Conservation (phyloP, 2,329 filamentous ascomycete genomes). For the Exserohilum rostratum region DNA sequence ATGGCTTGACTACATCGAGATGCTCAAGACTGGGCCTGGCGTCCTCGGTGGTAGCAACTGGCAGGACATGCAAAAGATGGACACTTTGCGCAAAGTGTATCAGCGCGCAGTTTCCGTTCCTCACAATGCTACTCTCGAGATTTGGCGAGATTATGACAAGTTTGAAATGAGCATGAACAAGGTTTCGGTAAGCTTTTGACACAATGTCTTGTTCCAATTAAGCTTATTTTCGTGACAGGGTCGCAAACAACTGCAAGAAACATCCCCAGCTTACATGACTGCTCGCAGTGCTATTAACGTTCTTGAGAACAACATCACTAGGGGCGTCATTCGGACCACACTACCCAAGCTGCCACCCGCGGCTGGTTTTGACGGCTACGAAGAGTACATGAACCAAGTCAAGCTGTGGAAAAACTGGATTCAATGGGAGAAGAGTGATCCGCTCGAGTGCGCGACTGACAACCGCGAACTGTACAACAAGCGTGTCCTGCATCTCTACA, state of each 20-base stretch:
- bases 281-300: constrained; percentile 89
- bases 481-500: constrained; percentile 87
- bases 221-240: constrained; percentile 62
- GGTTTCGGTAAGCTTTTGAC: constrained; percentile 69
- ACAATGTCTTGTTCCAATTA: background rate
- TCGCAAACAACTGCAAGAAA: constrained; percentile 92
- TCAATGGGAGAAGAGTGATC: constrained; percentile 92
- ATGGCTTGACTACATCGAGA: constrained; percentile 95
- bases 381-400: constrained; percentile 83
- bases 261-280: constrained; percentile 93
- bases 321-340: constrained; percentile 75
- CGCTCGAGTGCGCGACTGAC: constrained; percentile 82
- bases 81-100: constrained; percentile 87
- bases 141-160: constrained; percentile 98
- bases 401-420: constrained; percentile 94
- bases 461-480: constrained; percentile 76
- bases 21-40: constrained; percentile 87
- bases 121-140: constrained; percentile 76
- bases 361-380: constrained; percentile 83
- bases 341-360: constrained; percentile 82
- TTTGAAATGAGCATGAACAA: constrained; percentile 97
- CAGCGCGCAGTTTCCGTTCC: constrained; percentile 88
- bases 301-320: constrained; percentile 88
- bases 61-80: constrained; percentile 99
- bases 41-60: constrained; percentile 83